Conservation (phyloP, 2,329 filamentous ascomycete species). For the Gliomastix tumulicola region DNA sequence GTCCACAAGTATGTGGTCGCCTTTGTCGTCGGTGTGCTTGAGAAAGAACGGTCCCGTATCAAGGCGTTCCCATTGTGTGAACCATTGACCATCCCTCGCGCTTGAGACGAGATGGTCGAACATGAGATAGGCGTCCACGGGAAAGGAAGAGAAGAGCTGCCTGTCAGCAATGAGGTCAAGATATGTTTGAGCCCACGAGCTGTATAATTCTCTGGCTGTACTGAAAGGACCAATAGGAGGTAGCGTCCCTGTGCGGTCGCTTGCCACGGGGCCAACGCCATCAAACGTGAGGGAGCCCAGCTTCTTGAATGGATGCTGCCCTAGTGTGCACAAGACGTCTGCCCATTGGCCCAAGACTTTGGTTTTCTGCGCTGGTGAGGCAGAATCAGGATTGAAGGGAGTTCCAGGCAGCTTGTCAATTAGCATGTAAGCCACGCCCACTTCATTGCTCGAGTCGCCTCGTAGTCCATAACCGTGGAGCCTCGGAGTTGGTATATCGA, state of each 20-base stretch:
- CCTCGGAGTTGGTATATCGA: conserved; percentile 14
- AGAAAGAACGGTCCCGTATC: too few species aligned
- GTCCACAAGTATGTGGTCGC: conserved; percentile 39
- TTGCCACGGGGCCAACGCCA: conserved; percentile 6
- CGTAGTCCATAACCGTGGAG: conserved; percentile 13
- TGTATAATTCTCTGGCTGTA: conserved; percentile 10
- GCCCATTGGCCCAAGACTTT: conserved; percentile 5
- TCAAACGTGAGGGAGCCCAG: too few species aligned
- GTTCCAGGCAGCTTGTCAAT: conserved; percentile 14
- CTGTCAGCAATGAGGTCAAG: conserved; percentile 18
- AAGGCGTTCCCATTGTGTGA: too few species aligned
- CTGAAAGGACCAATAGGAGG: conserved; percentile 10
- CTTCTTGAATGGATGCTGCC: too few species aligned
- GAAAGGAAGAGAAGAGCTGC: conserved; percentile 18
- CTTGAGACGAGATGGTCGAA: too few species aligned
- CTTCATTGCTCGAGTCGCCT: conserved; percentile 8
- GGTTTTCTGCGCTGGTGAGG: conserved; percentile 4
- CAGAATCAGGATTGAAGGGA: conserved; percentile 5
- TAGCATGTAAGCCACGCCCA: conserved; percentile 17
- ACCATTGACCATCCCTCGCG: too few species aligned
- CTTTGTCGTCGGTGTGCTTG: conserved; percentile 34
- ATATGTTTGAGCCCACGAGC: conserved; percentile 13
- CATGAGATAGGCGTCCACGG: conserved; percentile 23
- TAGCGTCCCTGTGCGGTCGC: conserved; percentile 11
- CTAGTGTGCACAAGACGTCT: conserved; percentile 2